These are phyloP conservation scores for Pseudocercospora eumusae DNA, from an alignment of 2,329 filamentous ascomycete genomes.

Conservation along the genomic window DNA sequence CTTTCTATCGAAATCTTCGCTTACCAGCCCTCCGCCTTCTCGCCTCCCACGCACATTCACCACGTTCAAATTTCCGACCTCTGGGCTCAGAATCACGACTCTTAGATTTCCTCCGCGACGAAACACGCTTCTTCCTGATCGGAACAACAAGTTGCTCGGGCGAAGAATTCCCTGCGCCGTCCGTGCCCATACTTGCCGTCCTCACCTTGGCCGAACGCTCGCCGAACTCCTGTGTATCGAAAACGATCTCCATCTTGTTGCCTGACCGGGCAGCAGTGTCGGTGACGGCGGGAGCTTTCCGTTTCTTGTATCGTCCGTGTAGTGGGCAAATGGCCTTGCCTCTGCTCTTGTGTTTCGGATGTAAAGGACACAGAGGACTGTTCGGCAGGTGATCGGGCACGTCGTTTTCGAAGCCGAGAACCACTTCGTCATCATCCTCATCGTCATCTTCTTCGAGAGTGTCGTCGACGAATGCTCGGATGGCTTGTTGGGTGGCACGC, in stretches of 20 bases:
- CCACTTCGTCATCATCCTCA: slow-evolving; percentile 27
- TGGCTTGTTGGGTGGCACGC: slow-evolving; percentile 31
- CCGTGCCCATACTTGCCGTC: slow-evolving; percentile 21
- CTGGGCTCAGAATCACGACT: slow-evolving; percentile 13
- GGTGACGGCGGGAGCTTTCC: background rate
- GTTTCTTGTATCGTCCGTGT: slow-evolving; percentile 40
- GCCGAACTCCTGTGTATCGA: slow-evolving; percentile 17
- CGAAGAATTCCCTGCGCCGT: slow-evolving; percentile 13
- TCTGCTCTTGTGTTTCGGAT: slow-evolving; percentile 41
- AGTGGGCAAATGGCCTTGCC: slow-evolving; percentile 44
- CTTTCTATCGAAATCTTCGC: background rate
- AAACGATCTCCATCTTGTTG: slow-evolving; percentile 22
- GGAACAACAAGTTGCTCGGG: background rate
- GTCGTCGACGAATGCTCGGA: slow-evolving; percentile 32
- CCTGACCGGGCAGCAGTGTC: background rate
- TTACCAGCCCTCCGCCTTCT: background rate
- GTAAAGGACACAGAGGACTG: slow-evolving; percentile 47
- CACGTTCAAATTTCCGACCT: slow-evolving; percentile 12
- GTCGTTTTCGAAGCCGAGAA: slow-evolving; percentile 39
- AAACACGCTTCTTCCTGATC: slow-evolving; percentile 12
- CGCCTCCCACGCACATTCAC: slow-evolving; percentile 6
- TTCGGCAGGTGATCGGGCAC: slow-evolving; percentile 48
- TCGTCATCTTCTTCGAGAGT: slow-evolving; percentile 31
- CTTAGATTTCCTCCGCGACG: background rate
- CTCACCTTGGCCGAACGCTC: background rate